Base-by-base conservation (phyloP, 1,284 basidiomycete species). In the Trichosporon sp. region DNA sequence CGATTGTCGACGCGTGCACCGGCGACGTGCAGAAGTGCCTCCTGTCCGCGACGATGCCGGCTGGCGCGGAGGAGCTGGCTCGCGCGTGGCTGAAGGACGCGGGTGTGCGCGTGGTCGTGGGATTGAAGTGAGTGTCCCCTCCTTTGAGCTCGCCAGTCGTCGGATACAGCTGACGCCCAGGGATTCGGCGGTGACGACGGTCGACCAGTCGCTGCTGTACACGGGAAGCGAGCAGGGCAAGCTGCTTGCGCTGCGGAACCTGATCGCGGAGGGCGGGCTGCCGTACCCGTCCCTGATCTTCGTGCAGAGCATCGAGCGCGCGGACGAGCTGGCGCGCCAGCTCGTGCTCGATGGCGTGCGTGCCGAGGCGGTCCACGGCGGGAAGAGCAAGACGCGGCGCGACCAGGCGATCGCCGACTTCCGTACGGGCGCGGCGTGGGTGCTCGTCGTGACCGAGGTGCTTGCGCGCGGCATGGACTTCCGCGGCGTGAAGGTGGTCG, bases 401-500 rank as follows among this genome's bases (percentile, higher is more conserved):
- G 93, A 96, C 74, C 90, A 93, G 75, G 89, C 91, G 11, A 88
- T 98, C 12, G 86, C 87, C 60, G 88, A 90, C 23, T 98, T 99
- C 89, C 89, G 92, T 60, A 86, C 87, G 73, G 96, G 94, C 0
- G 88, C 91, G 76, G 91, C 92, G 71, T 98, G 95, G 95, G 88
- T 95, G 29, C 88, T 98, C 86, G 88, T 97, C 64, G 92, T 90
- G 73, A 98, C 95, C 15, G 95, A 98, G 79, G 92, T 97, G 44
- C 91, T 97, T 90, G 94, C 93, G 12, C 87, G 97, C 73, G 97
- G 96, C 3, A 95, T 99, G 89, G 96, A 99, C 80, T 98, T 99
- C 85, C 92, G 92, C 80, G 95, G 95, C 13, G 90, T 99, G 56
- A 87, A 91, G 72, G 90, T 98, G 75, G 95, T 99, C 12, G 91